Evolutionary conservation across 768 basidiomycete species (phyloP).

Genomic region (Sporobolomyces roseus): DNA sequence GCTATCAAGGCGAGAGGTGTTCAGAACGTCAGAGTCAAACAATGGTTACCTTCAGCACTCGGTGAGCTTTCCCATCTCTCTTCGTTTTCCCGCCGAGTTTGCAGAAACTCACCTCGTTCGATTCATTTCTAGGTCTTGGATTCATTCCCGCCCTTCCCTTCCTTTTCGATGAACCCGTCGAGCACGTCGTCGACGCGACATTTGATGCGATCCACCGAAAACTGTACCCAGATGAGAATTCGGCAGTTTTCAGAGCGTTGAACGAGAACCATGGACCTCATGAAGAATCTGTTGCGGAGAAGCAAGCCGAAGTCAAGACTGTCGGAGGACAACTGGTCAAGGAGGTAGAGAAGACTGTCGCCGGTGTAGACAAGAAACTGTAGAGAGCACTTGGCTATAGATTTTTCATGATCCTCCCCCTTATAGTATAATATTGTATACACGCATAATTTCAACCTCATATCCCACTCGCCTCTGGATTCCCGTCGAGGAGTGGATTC

Average conservation of each 20-base stretch:
- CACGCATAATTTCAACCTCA: too few relatives aligned
- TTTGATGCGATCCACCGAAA: slow-evolving; percentile 61
- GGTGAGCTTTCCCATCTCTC: slow-evolving; percentile 4
- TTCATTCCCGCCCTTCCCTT: slow-evolving; percentile 71
- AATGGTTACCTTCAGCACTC: slow-evolving; percentile 23
- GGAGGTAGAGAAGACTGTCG: slow-evolving; percentile 8
- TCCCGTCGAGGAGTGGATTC: too few relatives aligned
- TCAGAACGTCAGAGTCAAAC: slow-evolving; percentile 49
- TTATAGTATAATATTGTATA: too few relatives aligned
- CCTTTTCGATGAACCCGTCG: slow-evolving; percentile 75
- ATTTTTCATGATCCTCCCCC: too few relatives aligned
- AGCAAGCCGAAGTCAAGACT: too few relatives aligned
- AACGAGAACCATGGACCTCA: slow-evolving; percentile 21
- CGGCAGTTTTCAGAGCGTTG: slow-evolving; percentile 3
- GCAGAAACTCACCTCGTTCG: background rate
- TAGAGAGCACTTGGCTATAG: background rate
- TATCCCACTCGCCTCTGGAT: too few relatives aligned
- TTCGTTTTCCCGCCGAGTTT: background rate
- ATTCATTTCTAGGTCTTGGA: slow-evolving; percentile 47
- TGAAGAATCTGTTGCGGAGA: background rate
- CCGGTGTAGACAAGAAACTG: background rate
- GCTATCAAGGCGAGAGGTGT: slow-evolving; percentile 56
- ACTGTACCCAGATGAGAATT: slow-evolving; percentile 49
- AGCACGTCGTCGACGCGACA: slow-evolving; percentile 61
- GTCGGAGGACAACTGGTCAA: too few relatives aligned